phyloP scores from a whole-genome alignment of 1,139 yeast species.

The Suhomyces coccinellae region DNA sequence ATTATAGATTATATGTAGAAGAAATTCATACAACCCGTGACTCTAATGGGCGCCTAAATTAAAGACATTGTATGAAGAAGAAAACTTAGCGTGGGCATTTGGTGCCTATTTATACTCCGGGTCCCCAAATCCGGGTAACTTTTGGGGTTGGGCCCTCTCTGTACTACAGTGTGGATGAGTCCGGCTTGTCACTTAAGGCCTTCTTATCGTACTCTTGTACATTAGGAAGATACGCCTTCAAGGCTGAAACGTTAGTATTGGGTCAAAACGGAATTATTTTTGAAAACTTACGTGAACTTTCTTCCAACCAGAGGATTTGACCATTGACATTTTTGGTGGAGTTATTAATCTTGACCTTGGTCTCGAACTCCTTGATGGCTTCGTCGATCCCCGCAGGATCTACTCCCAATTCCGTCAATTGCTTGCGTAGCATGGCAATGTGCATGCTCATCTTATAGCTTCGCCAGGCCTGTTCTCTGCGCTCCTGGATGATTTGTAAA shows the following conservation, averaged over 20 bases:
- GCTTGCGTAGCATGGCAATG: constrained; percentile 60
- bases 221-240: constrained; percentile 55
- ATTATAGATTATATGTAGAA: constrained; percentile 50
- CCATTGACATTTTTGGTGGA: constrained; percentile 56
- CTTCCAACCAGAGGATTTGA: constrained; percentile 59
- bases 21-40: constrained; percentile 65
- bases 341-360: constrained; percentile 54
- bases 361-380: constrained; percentile 55
- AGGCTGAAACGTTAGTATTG: constrained; percentile 27
- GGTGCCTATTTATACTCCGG: constrained; percentile 2
- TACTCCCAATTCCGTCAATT: constrained; percentile 51
- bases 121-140: constrained; percentile 27
- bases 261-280: not conserved
- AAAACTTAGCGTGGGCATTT: constrained; percentile 17
- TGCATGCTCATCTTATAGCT: constrained; percentile 63
- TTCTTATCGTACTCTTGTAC: constrained; percentile 56
- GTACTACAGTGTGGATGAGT: not conserved
- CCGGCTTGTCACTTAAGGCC: constrained; percentile 3
- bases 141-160: not conserved
- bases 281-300: constrained; percentile 36
- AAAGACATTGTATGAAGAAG: constrained; percentile 69
- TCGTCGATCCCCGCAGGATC: constrained; percentile 55
- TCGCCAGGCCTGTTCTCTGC: constrained; percentile 49
- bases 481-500: constrained; percentile 46
- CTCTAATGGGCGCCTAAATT: constrained; percentile 88